Evolutionary conservation across 1,284 basidiomycete genomes (phyloP).

Genomic region (Ganoderma boninense): DNA sequence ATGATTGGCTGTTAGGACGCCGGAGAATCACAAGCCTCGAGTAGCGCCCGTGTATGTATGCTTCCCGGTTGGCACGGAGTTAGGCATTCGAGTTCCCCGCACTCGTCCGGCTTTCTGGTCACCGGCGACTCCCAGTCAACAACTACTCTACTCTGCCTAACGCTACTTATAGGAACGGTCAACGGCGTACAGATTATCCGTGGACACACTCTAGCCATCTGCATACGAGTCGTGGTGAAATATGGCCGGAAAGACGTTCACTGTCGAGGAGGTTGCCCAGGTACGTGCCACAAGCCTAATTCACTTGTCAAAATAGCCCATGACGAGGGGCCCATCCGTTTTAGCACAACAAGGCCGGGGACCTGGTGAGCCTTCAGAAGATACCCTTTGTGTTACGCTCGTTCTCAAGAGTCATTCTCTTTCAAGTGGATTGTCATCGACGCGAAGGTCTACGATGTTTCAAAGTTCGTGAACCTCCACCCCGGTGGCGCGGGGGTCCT

Average conservation of each 20-base stretch:
- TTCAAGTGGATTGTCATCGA: slow-evolving; percentile 72
- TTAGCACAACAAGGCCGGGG: slow-evolving; percentile 81
- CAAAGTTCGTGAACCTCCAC: slow-evolving; percentile 69
- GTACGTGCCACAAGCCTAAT: slow-evolving; percentile 41
- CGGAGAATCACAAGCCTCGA: neutral
- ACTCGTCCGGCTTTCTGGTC: neutral
- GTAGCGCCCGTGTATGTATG: neutral
- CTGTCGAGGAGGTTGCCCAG: slow-evolving; percentile 61
- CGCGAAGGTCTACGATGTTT: slow-evolving; percentile 72
- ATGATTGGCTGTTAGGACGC: neutral
- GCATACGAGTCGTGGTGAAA: neutral
- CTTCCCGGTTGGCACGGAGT: neutral
- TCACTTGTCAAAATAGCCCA: neutral
- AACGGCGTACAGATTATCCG: neutral
- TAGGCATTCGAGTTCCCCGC: neutral
- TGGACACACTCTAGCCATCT: neutral
- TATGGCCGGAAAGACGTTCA: slow-evolving; percentile 23
- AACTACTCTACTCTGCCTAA: neutral
- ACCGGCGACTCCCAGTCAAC: neutral
- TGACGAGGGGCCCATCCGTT: neutral
- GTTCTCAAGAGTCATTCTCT: neutral
- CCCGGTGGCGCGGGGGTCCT: slow-evolving; percentile 74
- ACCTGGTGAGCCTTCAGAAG: slow-evolving; percentile 58
- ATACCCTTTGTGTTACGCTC: neutral
- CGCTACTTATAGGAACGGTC: neutral